A percentile compares a stretch with the other conserved stretches of the same genome.
Conservation (phyloP, 768 basidiomycete genomes). For the Leccinum pellstonianum region DNA sequence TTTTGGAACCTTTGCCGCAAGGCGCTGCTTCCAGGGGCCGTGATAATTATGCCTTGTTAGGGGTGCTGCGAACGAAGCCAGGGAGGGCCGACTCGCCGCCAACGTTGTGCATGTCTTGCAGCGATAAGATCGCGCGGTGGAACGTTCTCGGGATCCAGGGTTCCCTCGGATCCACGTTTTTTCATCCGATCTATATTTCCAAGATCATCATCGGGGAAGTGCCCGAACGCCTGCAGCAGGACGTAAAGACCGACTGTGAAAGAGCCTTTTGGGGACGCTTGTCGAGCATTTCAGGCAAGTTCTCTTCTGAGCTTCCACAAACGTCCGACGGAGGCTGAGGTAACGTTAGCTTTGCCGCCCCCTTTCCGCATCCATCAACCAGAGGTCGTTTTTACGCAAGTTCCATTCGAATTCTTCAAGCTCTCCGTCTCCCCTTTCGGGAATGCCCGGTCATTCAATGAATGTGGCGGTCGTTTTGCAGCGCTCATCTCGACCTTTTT, state of each 20-base stretch:
- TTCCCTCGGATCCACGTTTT: constrained; percentile 57
- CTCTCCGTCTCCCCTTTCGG: constrained; percentile 41
- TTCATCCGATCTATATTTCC: constrained; percentile 63
- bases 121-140: constrained; percentile 93
- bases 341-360: constrained; percentile 41
- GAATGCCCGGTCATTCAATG: constrained; percentile 55
- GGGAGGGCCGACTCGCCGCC: constrained; percentile 87
- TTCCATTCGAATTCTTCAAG: constrained; percentile 53
- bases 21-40: constrained; percentile 65
- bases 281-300: constrained; percentile 40
- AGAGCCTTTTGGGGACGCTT: constrained; percentile 65
- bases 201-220: constrained; percentile 76
- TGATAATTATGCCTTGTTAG: constrained; percentile 70
- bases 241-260: constrained; percentile 60
- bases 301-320: not conserved
- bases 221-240: constrained; percentile 34
- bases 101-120: constrained; percentile 87
- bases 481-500: not conserved
- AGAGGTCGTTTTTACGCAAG: constrained; percentile 53
- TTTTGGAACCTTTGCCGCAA: constrained; percentile 35
- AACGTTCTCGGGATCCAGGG: constrained; percentile 84
- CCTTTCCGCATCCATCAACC: constrained; percentile 54
- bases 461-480: constrained; percentile 46
- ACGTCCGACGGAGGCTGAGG: not conserved
- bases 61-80: constrained; percentile 89